Evolutionary conservation across 805 yeast genomes (phyloP).

Genomic region (Yarrowia porcina): DNA sequence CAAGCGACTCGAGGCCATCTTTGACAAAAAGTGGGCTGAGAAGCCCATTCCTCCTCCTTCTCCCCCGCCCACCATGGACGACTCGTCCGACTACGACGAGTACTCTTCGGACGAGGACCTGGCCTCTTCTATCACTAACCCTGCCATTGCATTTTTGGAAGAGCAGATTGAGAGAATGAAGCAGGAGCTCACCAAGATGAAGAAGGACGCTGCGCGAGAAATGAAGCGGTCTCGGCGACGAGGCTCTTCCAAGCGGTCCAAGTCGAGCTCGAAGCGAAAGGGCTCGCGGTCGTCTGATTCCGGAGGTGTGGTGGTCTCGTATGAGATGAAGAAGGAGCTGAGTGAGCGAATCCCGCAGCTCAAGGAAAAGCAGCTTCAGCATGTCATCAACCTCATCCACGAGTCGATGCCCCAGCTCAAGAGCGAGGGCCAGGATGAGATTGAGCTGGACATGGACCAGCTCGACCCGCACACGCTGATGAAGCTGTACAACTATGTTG

Average conservation of each 20-base stretch:
- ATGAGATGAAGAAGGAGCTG: slow-evolving; percentile 94
- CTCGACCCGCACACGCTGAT: slow-evolving; percentile 78
- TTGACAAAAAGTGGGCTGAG: slow-evolving; percentile 84
- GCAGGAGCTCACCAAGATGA: slow-evolving; percentile 75
- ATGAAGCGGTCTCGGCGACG: slow-evolving; percentile 41
- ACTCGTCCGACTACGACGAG: slow-evolving; percentile 44
- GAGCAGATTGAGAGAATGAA: slow-evolving; percentile 83
- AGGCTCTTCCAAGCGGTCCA: slow-evolving; percentile 44
- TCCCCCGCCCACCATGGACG: slow-evolving; percentile 48
- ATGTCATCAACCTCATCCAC: slow-evolving; percentile 79
- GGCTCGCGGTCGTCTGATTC: slow-evolving; percentile 29
- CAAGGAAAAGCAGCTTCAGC: slow-evolving; percentile 75
- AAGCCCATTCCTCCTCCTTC: slow-evolving; percentile 69
- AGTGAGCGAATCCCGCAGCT: slow-evolving; percentile 73
- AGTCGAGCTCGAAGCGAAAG: slow-evolving; percentile 28
- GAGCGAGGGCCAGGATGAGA: slow-evolving; percentile 73
- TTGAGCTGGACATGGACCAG: slow-evolving; percentile 93
- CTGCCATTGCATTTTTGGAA: slow-evolving; percentile 86
- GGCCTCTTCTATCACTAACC: slow-evolving; percentile 66
- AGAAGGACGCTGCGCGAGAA: slow-evolving; percentile 46
- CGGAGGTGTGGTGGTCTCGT: slow-evolving; percentile 55
- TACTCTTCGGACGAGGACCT: slow-evolving; percentile 38
- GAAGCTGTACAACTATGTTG: slow-evolving; percentile 80
- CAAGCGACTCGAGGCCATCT: slow-evolving; percentile 79
- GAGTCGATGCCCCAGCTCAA: slow-evolving; percentile 65